These are phyloP conservation scores for Choanephora cucurbitarum DNA, from an alignment of 371 early-diverging fungal species.

Conservation along the genomic window DNA sequence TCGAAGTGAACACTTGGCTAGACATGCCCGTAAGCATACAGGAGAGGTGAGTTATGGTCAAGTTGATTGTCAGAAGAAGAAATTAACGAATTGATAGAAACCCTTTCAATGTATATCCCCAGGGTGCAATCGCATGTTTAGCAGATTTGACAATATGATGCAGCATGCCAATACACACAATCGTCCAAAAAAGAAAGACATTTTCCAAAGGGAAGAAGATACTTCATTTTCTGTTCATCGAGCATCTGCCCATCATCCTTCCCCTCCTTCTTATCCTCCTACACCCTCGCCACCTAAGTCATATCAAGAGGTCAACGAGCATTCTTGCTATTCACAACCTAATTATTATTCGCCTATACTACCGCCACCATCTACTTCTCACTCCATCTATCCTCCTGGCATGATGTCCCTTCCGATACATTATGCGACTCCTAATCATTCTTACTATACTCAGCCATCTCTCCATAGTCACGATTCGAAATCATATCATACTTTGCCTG, in stretches of 20 bases:
- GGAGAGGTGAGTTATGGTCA: slow-evolving; percentile 45
- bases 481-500: too few relatives aligned
- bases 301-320: neutral
- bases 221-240: neutral
- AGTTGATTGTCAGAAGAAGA: neutral
- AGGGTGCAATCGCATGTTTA: slow-evolving; percentile 48
- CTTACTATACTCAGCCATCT: neutral
- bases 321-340: neutral
- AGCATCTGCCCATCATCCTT: slow-evolving; percentile 2
- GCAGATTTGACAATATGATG: slow-evolving; percentile 60
- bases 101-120: slow-evolving; percentile 52
- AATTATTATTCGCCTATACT: neutral
- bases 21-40: slow-evolving; percentile 61
- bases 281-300: neutral
- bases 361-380: neutral
- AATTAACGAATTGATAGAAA: slow-evolving; percentile 22
- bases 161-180: slow-evolving; percentile 54
- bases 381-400: neutral
- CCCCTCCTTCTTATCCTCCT: neutral
- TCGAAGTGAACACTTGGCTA: slow-evolving; percentile 54
- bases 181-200: slow-evolving; percentile 20
- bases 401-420: too few relatives aligned
- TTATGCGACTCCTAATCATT: neutral
- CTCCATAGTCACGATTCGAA: too few relatives aligned
- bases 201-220: neutral